Evolutionary conservation across 495 filamentous ascomycete species (phyloP), one percentile per base, ranked within the genome.

Genomic region (Annulohypoxylon moriforme): DNA sequence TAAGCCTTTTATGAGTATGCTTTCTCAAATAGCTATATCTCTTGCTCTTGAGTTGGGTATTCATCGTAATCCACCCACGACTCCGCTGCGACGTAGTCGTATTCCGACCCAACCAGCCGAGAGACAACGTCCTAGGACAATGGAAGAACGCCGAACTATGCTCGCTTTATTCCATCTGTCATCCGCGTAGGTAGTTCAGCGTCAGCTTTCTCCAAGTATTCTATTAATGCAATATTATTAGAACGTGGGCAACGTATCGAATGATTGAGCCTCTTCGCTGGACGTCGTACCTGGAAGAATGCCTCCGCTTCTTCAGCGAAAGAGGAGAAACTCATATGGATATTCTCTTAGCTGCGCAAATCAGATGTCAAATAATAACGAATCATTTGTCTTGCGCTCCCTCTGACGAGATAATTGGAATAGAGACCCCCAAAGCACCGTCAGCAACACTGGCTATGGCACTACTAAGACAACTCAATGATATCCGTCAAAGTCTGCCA

Each of bases 281-380:
- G 82, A 85, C 81, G 16, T 68, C 80, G 10, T 81, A 87, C 58
- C 78, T 88, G 74, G 83, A 85, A 36, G 83, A 87, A 33, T 84
- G 81, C 34, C 76, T 88, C 4, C 72, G 77, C 3, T 52, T 81
- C 3, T 72, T 88, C 4, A 65, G 77, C 11, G 79, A 84, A 63
- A 71, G 73, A 11, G 79, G 77, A 64, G 85, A 87, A 60, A 80
- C 77, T 31, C 69, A 75, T 6, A 73, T 79, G 18, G 86, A 89
- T 73, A 77, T 78, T 14, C 61, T 85, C 14, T 66, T 88, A 29
- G 76, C 83, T 6, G 67, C 81, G 4, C 76, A 84, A 31, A 80
- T 85, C 11, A 80, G 80, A 62, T 77, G 86, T 14, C 82, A 85
- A 47, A 64, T 84, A 34, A 73, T 87, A 16, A 44, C 47, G 18